phyloP scores from a whole-genome alignment of 768 basidiomycete genomes.

The Amanita pseudoporphyria region DNA sequence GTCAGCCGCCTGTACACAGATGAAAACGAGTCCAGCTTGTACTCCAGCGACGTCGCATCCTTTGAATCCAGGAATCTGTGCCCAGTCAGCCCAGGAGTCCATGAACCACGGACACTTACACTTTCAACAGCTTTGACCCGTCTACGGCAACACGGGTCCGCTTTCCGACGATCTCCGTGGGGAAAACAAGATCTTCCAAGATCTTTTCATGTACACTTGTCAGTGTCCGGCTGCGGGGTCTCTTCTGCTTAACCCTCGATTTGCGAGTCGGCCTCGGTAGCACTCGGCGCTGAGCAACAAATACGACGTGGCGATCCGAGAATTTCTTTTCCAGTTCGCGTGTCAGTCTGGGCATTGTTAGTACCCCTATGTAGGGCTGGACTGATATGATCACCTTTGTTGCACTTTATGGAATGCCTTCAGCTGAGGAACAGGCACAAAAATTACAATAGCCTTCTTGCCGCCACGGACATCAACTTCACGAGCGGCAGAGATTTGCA shows the following conservation, averaged over 20 bases:
- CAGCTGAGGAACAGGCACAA: slow-evolving; percentile 93
- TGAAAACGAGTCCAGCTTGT: slow-evolving; percentile 99
- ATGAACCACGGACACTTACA: slow-evolving; percentile 51
- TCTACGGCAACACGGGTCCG: slow-evolving; percentile 89
- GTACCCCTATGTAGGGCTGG: slow-evolving; percentile 9
- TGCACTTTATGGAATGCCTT: slow-evolving; percentile 99
- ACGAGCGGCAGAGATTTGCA: slow-evolving; percentile 97
- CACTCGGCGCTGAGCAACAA: slow-evolving; percentile 98
- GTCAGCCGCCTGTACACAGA: slow-evolving; percentile 93
- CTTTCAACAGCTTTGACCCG: slow-evolving; percentile 93
- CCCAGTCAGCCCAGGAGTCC: slow-evolving; percentile 11
- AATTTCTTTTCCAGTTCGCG: slow-evolving; percentile 99
- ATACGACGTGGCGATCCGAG: slow-evolving; percentile 98
- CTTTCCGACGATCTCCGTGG: slow-evolving; percentile 99
- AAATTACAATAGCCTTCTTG: slow-evolving; percentile 98
- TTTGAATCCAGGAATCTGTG: slow-evolving; percentile 93
- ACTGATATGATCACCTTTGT: slow-evolving; percentile 51
- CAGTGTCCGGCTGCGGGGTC: slow-evolving; percentile 93
- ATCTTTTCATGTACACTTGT: slow-evolving; percentile 98
- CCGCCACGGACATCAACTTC: slow-evolving; percentile 99
- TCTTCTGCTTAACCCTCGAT: slow-evolving; percentile 90
- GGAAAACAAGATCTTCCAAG: slow-evolving; percentile 97
- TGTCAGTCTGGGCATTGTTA: slow-evolving; percentile 58
- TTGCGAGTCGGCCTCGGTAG: slow-evolving; percentile 94
- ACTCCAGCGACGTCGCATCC: slow-evolving; percentile 96